Base-by-base conservation (phyloP, 345 rosid species). In the Mallotus nudiflorus region DNA sequence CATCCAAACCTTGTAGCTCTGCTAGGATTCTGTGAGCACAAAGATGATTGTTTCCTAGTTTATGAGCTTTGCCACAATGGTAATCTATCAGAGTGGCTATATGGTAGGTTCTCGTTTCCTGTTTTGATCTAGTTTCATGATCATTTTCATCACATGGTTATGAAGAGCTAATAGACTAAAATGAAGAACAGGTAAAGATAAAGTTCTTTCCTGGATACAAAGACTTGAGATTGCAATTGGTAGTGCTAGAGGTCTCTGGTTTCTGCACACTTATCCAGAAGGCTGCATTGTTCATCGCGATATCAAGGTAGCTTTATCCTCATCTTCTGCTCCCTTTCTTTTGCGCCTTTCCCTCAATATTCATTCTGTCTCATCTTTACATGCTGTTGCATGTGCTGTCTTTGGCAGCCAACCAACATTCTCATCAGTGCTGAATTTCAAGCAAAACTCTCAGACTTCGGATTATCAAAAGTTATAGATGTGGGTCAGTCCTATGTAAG, bases 1-100 rank as follows among this genome's bases (percentile, higher is more conserved):
- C 89, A 88, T 74, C 89, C 90, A 0, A 86, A 86, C 62, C 89
- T 86, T 9, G 87, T 88, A 45, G 78, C 84, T 73, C 72, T 88
- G 67, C 49, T 83, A 2, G 87, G 93, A n/a, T 79, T 74, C 48
- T 83, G 84, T 58, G 79, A 83, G 84, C 75, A 72, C 28, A 69
- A 83, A 24, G 84, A 86, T 40, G 87, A 84, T 60, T 78, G 80
- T 50, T 88, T 86, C 73, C 80, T 86, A 6, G 84, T 86, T 53
- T 87, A 85, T 20, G 86, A 88, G 80, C 72, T 86, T 13, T 86
- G 93, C 69, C 77, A 67, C 67, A 77, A 83, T 27, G 88, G 93
- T 20, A 86, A 85, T 70, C 81, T 86, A 67, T 81, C 90, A 20
- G 84, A 78, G 52, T 88, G 93, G 93, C 71, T 88, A 39, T 88